Evolutionary conservation across 2,329 filamentous ascomycete species (phyloP), one percentile per base, ranked within the genome.

Genomic region (Microcera coccophila): DNA sequence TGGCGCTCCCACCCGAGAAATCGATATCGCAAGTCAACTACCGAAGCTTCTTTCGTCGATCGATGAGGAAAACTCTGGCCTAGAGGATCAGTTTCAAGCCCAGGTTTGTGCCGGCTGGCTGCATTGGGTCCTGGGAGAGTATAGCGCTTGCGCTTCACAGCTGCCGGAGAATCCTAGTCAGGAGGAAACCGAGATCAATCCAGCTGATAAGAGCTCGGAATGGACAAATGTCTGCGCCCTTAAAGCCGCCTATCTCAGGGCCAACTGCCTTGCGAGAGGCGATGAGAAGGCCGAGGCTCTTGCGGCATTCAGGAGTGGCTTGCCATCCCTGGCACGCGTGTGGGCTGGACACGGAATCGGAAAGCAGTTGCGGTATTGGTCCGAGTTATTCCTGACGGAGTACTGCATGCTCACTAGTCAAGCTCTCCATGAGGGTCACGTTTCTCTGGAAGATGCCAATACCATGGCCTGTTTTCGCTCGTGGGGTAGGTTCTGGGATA

Each of bases 181-280:
- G 34, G 74, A 78, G 22, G 69, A 79, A 45, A 63, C 74, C 20
- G 68, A 71, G 29, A 63, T 82, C 42, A 73, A 76, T 36, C 68
- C 69, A n/a, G 64, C 70, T n/a, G 72, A 73, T 8, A 70, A 74
- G 33, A 66, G 79, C 12, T 78, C 79, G 3, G 79, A 84, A 59
- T 96, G 89, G 89, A 88, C 88, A 3, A 83, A 81, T 50, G 85
- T 93, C 16, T 94, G 88, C 66, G 78, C 85, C 20, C 72, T 93
- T 41, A 94, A 91, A 64, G 81, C 82, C 16, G 79, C 82, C 36
- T 94, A 89, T 61, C 75, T 95, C 38, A 85, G 84, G 62, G 87
- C 86, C 62, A 83, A 74, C 60, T 76, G 76, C 52, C 67, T 81
- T 41, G 71, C 73, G 22, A 73, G 73, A 18, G 69, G 69, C 18